Conservation (phyloP, 2,329 filamentous ascomycete genomes). For the Shiraia sp. region DNA sequence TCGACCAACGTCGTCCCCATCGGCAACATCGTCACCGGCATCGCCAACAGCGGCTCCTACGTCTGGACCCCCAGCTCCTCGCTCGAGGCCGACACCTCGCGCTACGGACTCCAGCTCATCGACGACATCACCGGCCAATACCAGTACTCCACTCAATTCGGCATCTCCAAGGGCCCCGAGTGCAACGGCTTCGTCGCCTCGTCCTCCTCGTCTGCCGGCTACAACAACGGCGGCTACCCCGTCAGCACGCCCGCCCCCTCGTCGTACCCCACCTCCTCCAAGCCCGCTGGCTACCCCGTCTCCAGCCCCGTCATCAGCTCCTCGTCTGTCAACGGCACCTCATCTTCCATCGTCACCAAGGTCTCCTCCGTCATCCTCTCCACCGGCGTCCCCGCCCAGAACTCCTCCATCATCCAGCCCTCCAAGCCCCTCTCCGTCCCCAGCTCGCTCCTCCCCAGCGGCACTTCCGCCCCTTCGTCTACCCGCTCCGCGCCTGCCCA, state of each 20-base stretch:
- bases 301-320: slow-evolving; percentile 3
- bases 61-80: slow-evolving; percentile 56
- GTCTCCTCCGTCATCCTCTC: slow-evolving; percentile 14
- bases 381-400: slow-evolving; percentile 29
- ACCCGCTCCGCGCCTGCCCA: slow-evolving; percentile 29
- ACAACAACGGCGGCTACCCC: slow-evolving; percentile 17
- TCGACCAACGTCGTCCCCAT: slow-evolving; percentile 56
- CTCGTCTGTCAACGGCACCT: no score
- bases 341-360: slow-evolving; percentile 9
- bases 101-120: slow-evolving; percentile 66
- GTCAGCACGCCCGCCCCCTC: slow-evolving; percentile 17
- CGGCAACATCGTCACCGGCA: slow-evolving; percentile 52
- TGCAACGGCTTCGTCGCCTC: slow-evolving; percentile 26
- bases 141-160: slow-evolving; percentile 65
- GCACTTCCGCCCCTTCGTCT: slow-evolving; percentile 26
- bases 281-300: slow-evolving; percentile 6
- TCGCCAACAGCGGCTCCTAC: slow-evolving; percentile 61
- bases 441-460: slow-evolving; percentile 35
- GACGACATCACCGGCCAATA: slow-evolving; percentile 62
- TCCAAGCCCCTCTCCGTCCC: slow-evolving; percentile 41
- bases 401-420: slow-evolving; percentile 36
- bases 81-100: slow-evolving; percentile 54
- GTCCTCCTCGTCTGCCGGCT: slow-evolving; percentile 12
- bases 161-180: slow-evolving; percentile 53
- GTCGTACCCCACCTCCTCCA: slow-evolving; percentile 2